Conservation (phyloP, 331 rosid genomes). For the Pyrus hybrid region DNA sequence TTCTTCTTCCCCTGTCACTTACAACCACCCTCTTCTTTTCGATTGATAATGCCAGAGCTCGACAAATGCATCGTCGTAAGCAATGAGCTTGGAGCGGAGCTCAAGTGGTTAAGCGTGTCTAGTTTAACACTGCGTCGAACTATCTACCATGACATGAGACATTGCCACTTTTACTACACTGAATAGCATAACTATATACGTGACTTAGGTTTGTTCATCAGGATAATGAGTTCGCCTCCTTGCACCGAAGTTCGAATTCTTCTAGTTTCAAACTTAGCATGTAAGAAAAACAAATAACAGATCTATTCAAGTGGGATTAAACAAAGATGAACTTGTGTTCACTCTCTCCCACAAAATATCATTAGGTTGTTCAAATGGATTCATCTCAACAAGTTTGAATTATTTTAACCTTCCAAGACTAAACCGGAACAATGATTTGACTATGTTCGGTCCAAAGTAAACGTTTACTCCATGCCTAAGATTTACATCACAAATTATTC, state of each 20-base stretch:
- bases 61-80: neutral
- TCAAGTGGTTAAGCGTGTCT: no score
- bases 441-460: constrained; percentile 7
- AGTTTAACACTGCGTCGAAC: neutral
- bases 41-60: neutral
- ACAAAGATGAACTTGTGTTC: constrained; percentile 1
- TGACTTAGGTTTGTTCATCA: neutral
- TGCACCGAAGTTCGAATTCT: neutral
- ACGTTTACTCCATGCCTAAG: constrained; percentile 23
- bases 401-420: constrained; percentile 6
- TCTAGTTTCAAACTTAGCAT: neutral
- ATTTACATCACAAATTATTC: constrained; percentile 40
- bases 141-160: neutral
- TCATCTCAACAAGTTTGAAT: neutral
- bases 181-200: no score
- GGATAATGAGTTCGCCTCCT: neutral
- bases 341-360: neutral
- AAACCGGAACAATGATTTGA: constrained; percentile 12
- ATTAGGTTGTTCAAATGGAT: neutral
- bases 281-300: neutral
- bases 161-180: no score
- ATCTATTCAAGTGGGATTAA: neutral
- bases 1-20: neutral
- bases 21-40: neutral
- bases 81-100: neutral